These are phyloP conservation scores for Candida insectorum DNA, from an alignment of 805 yeast genomes.

Conservation along the genomic window DNA sequence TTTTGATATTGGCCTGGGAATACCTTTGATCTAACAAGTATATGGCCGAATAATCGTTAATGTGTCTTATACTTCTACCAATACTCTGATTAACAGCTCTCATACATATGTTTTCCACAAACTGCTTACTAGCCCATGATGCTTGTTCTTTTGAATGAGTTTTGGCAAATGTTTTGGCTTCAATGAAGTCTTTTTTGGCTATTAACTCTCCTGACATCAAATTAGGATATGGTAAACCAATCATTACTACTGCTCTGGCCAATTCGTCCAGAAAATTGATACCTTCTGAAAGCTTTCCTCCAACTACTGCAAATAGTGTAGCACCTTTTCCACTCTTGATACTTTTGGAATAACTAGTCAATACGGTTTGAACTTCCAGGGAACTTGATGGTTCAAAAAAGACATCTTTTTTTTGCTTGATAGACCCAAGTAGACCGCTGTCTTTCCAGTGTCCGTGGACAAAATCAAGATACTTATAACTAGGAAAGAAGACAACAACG, in stretches of 20 bases:
- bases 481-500: constrained; percentile 78
- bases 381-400: constrained; percentile 54
- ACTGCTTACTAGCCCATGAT: constrained; percentile 45
- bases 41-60: constrained; percentile 74
- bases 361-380: constrained; percentile 39
- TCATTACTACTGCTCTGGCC: constrained; percentile 84
- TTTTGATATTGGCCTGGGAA: constrained; percentile 39
- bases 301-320: constrained; percentile 77
- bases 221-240: constrained; percentile 90
- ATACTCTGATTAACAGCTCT: constrained; percentile 88
- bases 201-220: constrained; percentile 75
- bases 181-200: constrained; percentile 66
- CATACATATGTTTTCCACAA: constrained; percentile 84
- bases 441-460: constrained; percentile 53
- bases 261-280: constrained; percentile 83
- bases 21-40: constrained; percentile 70
- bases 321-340: constrained; percentile 52
- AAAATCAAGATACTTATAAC: constrained; percentile 67
- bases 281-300: constrained; percentile 92
- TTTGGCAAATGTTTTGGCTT: constrained; percentile 39
- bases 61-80: constrained; percentile 87
- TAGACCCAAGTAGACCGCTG: constrained; percentile 22
- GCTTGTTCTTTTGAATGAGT: constrained; percentile 52
- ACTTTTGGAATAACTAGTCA: constrained; percentile 48
- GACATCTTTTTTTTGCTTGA: constrained; percentile 42